Conservation (phyloP, 768 basidiomycete genomes). For the Astraeus odoratus region DNA sequence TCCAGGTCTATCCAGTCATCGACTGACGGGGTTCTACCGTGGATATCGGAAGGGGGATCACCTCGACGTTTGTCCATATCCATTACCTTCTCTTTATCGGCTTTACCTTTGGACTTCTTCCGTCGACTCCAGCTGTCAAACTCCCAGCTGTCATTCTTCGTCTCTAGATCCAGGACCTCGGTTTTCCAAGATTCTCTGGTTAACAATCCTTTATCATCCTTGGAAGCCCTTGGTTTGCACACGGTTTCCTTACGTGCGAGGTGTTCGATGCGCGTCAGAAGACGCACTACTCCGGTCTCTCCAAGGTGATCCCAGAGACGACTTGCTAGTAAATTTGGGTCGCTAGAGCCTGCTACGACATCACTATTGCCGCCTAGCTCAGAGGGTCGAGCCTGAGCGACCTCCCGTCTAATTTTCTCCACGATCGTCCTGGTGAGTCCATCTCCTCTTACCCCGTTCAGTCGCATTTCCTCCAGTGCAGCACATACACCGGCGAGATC, state of each 20-base stretch:
- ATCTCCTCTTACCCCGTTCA: conserved; percentile 70
- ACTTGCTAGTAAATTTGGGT: conserved; percentile 33
- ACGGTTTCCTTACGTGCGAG: conserved; percentile 24
- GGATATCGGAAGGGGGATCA: not conserved
- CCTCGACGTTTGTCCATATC: not conserved
- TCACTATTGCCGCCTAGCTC: conserved; percentile 11
- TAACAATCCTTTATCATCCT: not conserved
- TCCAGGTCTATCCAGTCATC: conserved; percentile 1
- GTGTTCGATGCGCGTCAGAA: conserved; percentile 47
- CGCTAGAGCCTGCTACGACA: conserved; percentile 27
- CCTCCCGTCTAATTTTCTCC: conserved; percentile 57
- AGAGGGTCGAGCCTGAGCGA: conserved; percentile 48
- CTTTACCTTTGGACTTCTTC: not conserved
- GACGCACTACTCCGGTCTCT: conserved; percentile 43
- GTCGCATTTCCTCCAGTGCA: conserved; percentile 73
- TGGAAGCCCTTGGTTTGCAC: conserved; percentile 9
- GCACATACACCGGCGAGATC: conserved; percentile 71
- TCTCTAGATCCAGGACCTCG: conserved; percentile 19
- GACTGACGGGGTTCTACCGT: not conserved
- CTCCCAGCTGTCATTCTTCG: conserved; percentile 35
- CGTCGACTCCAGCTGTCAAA: conserved; percentile 41
- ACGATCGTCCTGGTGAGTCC: conserved; percentile 52
- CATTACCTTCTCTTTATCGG: conserved; percentile 1
- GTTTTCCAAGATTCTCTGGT: conserved; percentile 39
- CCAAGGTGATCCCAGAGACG: conserved; percentile 37